Base-by-base conservation (phyloP, 352 stramenopile species). In the Phytopythium vexans region DNA sequence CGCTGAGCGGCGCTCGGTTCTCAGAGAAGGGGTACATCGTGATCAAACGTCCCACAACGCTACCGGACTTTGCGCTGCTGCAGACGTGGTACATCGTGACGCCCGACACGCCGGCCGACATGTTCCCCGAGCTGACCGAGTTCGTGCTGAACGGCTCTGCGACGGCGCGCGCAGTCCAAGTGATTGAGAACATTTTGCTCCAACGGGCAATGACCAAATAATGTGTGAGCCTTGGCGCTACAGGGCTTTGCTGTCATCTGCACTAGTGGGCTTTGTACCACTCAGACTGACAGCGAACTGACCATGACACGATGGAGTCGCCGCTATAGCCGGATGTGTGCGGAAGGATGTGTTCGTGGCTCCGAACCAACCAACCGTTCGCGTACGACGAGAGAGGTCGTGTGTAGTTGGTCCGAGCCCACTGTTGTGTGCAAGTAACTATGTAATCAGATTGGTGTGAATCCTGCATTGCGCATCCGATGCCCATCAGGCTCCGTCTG, bases 11-110 rank as follows among this genome's bases (percentile, higher is more conserved):
- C 31, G 60, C 80, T 43, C 74, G 69, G 49, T 88, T 89, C 52
- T 60, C 67, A n/a, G 79, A 89, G 43, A 74, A 77, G 54, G 79
- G 76, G 3, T 82, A 79, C 45, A 76, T 86, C 35, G 62, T 86
- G 34, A 73, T 88, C 45, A 71, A 72, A 46, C 66, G 62, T 2
- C 63, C 65, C 12, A 68, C 21, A 4, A 73, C 56, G 21, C 34
- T 58, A 11, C 61, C 55, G 5, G 52, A 71, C 7, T 64, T 71
- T 41, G 66, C 70, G 0, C 36, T 71, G 14, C 15, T 83, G 37
- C 60, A 74, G 42, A 83, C 71, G 36, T 82, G 72, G 60, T 74
- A 76, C 49, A 61, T 83, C 15, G 74, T 76, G 41, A 79, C 68
- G 6, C 72, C 72, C 0, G 65, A 74, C 35, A 69, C 38, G 15